phyloP scores from a whole-genome alignment of 2,329 filamentous ascomycete species.

The Apiospora rasikravindrae region DNA sequence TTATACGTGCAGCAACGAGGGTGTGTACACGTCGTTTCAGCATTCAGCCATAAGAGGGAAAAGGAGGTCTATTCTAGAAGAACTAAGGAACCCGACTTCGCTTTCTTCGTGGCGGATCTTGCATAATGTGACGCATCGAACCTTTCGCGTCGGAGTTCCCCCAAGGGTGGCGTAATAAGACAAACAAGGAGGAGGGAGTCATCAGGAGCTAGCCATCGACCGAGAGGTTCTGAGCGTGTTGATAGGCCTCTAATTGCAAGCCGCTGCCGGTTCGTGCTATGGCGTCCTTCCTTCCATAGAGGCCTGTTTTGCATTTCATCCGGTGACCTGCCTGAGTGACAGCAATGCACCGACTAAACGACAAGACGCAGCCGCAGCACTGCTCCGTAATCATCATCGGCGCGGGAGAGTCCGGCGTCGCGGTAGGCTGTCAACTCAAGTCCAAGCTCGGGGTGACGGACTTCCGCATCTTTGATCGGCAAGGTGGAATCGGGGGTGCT shows the following conservation, averaged over 20 bases:
- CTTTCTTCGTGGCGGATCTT: not conserved
- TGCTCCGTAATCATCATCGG: slow-evolving; percentile 49
- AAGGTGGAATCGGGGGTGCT: slow-evolving; percentile 64
- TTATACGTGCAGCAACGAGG: not conserved
- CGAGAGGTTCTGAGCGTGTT: not conserved
- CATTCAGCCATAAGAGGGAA: not conserved
- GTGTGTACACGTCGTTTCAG: not conserved
- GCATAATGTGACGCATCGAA: not conserved
- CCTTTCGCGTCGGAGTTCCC: not conserved
- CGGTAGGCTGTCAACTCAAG: slow-evolving; percentile 63
- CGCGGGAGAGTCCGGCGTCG: slow-evolving; percentile 66
- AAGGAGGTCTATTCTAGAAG: not conserved
- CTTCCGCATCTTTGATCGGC: slow-evolving; percentile 64
- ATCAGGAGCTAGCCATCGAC: not conserved
- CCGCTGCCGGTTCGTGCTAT: not conserved
- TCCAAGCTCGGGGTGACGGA: slow-evolving; percentile 62
- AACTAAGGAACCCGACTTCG: not conserved
- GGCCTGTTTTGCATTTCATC: not conserved
- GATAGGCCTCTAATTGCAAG: not conserved
- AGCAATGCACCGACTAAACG: not conserved
- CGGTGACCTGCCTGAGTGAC: not conserved
- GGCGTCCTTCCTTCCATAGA: not conserved
- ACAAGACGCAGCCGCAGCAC: not conserved
- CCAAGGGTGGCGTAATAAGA: not conserved
- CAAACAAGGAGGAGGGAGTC: too few relatives aligned